Base-by-base conservation (phyloP, 352 stramenopile species). In the Pythium dissotocum region DNA sequence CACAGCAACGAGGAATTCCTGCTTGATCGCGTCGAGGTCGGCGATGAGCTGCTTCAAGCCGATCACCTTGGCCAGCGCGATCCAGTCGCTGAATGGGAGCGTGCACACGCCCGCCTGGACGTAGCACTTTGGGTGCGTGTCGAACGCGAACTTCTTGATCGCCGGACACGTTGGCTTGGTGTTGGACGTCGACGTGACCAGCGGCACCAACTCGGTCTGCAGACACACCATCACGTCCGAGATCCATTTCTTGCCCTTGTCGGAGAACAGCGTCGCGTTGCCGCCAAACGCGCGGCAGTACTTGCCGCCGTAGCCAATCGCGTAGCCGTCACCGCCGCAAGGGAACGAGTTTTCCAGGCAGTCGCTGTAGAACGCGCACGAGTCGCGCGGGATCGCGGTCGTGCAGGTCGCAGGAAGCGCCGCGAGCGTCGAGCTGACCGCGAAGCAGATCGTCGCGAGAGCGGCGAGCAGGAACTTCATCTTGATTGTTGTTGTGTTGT, bases 111-210 rank as follows among this genome's bases (percentile, higher is more conserved):
- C 69, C 5, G 58, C 49, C 32, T 67, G 55, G 13, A 73, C 62
- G 64, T 78, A 78, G 63, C 72, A 78, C 58, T 67, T 61, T 16
- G 72, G 72, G 61, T 78, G 72, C 38, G 72, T 73, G 68, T 73
- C 56, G 58, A 78, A 78, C 6, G 72, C 72, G 51, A 70, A 69
- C 14, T 60, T 72, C 57, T 72, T 71, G 58, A 75, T 76, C 24
- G 46, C 59, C 10, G 49, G 30, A 51, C 71, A 75, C 2, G 67
- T 67, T 13, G 53, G 58, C 48, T 67, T 67, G 32, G 33, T 44
- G 52, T 56, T 57, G 7, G 32, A 28, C 36, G 44, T 59, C 28
- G 65, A 13, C 12, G 57, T 54, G 42, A 78, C 26, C 18, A 72
- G 21, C 13, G 68, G 58, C 54, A 75, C 72, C 35, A 78, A 61